Base-by-base conservation (phyloP, 2,329 filamentous ascomycete genomes). In the Colletotrichum euphorbiae region DNA sequence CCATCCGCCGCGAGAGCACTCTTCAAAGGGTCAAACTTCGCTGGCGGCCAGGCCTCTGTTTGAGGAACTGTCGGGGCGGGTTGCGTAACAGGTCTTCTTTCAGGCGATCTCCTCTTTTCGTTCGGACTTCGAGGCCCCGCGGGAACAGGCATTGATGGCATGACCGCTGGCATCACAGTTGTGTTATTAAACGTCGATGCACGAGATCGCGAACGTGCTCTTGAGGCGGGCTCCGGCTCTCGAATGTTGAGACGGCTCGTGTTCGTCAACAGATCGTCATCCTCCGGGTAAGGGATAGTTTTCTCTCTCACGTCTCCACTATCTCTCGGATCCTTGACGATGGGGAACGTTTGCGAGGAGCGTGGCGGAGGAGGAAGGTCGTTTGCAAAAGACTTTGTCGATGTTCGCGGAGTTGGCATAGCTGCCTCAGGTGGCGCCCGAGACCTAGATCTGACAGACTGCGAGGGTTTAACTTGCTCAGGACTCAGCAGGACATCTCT, bases 21-120 rank as follows among this genome's bases (percentile, higher is more conserved):
- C 57, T 77, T 73, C 62, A 74, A 71, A 54, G 81, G 83, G 46
- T 84, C 80, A 59, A 85, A 85, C 4, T 78, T 74, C 4, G 79
- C 75, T 2, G 83, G 82, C 42, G 84, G 81, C 83, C 85, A 87
- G 24, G 78, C 72, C 3, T 67, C 70, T 36, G 55, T 36, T 17
- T 56, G 42, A 15, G 55, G 19, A 36, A 48, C 19, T 36, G 31
- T 28, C 17, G 33, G 24, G 6, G 42, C 42, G 17, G 63, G 51
- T 58, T 66, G 66, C 28, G 6, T 11, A 15, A 50, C 7, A 28
- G 55, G 46, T 46, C 66, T 59, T 24, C 66, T 69, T 17, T 71
- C 70, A 8, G 74, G 65, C 31, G 72, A 70, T 21, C 72, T 69
- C 43, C 71, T 73, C 15, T 73, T 70, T 6, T 76, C 73, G n/a